A percentile compares a stretch with the other conserved stretches of the same genome.
phyloP scores from a whole-genome alignment of 257 asterid genomes.

The Ocimum tenuiflorum region DNA sequence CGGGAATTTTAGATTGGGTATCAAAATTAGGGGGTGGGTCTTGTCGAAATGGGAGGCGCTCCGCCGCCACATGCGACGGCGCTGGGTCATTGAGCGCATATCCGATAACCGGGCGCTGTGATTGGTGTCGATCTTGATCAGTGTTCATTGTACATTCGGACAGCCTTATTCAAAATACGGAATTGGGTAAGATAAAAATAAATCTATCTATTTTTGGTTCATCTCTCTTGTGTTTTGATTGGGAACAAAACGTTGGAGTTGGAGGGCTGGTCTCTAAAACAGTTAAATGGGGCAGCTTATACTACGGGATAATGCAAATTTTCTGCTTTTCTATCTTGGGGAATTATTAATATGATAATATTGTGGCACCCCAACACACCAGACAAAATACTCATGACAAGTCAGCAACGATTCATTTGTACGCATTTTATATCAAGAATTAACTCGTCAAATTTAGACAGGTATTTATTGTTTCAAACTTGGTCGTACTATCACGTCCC shows the following conservation, averaged over 20 bases:
- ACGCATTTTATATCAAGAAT: too few relatives aligned
- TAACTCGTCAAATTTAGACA: too few relatives aligned
- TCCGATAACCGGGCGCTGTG: constrained; percentile 4
- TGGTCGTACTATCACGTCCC: too few relatives aligned
- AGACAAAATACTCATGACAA: too few relatives aligned
- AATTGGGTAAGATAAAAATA: not conserved
- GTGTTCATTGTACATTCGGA: constrained; percentile 22
- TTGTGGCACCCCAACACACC: too few relatives aligned
- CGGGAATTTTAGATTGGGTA: constrained; percentile 37
- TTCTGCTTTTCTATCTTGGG: too few relatives aligned
- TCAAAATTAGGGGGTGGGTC: not conserved
- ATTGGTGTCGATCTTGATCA: constrained; percentile 14
- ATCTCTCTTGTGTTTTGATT: constrained; percentile 10
- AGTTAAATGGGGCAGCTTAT: constrained; percentile 14
- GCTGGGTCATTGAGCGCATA: constrained; percentile 13
- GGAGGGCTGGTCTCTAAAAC: constrained; percentile 16
- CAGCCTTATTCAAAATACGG: too few relatives aligned
- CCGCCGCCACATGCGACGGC: constrained; percentile 11
- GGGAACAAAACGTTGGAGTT: constrained; percentile 3
- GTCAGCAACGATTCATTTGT: too few relatives aligned
- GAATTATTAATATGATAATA: too few relatives aligned
- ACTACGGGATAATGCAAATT: constrained; percentile 21
- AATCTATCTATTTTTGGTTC: too few relatives aligned
- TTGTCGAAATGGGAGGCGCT: constrained; percentile 3
- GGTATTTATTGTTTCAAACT: too few relatives aligned